phyloP scores from a whole-genome alignment of 2,329 filamentous ascomycete genomes.

The Beauveria sp. region DNA sequence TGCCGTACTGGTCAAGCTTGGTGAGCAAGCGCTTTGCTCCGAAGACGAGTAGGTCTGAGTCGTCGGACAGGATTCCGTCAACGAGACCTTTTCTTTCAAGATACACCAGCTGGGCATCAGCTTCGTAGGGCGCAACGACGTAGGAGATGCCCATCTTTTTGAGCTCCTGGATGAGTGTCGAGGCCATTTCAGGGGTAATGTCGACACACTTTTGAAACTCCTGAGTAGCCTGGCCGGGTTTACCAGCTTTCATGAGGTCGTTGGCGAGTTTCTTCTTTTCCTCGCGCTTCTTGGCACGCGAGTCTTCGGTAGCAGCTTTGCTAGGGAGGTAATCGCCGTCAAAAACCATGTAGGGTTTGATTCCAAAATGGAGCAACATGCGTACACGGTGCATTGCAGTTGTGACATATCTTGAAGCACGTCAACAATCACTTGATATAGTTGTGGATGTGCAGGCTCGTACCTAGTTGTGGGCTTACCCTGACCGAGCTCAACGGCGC shows the following conservation, averaged over 20 bases:
- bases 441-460: slow-evolving; percentile 20
- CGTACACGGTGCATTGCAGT: slow-evolving; percentile 84
- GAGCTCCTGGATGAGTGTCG: slow-evolving; percentile 81
- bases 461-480: slow-evolving; percentile 84
- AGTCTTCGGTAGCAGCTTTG: slow-evolving; percentile 79
- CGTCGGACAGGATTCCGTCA: slow-evolving; percentile 85
- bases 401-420: slow-evolving; percentile 64
- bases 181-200: slow-evolving; percentile 92
- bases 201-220: slow-evolving; percentile 95
- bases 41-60: slow-evolving; percentile 93
- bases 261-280: slow-evolving; percentile 69
- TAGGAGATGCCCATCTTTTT: slow-evolving; percentile 75
- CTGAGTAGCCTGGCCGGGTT: slow-evolving; percentile 67
- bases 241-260: slow-evolving; percentile 75
- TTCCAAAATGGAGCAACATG: slow-evolving; percentile 89
- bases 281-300: slow-evolving; percentile 65
- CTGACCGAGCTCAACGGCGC: slow-evolving; percentile 82
- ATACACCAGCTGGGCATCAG: slow-evolving; percentile 93
- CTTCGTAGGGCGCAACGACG: slow-evolving; percentile 93
- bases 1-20: slow-evolving; percentile 88
- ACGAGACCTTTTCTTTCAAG: slow-evolving; percentile 80
- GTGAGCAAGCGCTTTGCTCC: slow-evolving; percentile 85
- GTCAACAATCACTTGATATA: not conserved
- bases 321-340: slow-evolving; percentile 93
- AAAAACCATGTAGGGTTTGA: slow-evolving; percentile 92